Conservation (phyloP, 306 rosid genomes). For the Luffa acutangula region DNA sequence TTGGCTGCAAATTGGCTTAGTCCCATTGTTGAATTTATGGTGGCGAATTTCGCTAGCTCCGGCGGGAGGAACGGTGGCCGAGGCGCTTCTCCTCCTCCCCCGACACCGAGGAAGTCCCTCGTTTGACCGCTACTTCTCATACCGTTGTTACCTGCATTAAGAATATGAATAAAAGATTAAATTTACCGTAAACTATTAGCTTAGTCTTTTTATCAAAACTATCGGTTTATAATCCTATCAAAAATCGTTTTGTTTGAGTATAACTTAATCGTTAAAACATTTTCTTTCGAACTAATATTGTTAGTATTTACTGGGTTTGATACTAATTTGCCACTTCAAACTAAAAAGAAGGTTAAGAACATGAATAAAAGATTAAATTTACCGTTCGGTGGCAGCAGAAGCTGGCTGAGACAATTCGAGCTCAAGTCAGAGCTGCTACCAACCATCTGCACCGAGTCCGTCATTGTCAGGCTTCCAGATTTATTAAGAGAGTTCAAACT, state of each 20-base stretch:
- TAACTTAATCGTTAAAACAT: not conserved
- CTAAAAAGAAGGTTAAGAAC: not conserved
- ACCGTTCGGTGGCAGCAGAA: constrained; percentile 26
- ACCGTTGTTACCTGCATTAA: constrained; percentile 8
- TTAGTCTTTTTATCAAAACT: no score
- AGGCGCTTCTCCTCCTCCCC: constrained; percentile 25
- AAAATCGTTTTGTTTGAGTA: not conserved
- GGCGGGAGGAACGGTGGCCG: constrained; percentile 36
- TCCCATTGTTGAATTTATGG: constrained; percentile 45
- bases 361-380: not conserved
- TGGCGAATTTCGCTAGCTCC: constrained; percentile 53
- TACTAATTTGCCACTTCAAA: not conserved
- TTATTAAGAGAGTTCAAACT: constrained; percentile 18
- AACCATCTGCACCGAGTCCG: not conserved
- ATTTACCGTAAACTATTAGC: not conserved
- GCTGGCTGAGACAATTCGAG: constrained; percentile 28
- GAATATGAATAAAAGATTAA: not conserved
- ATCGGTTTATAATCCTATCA: no score
- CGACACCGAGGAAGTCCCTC: constrained; percentile 79
- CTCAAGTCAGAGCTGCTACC: not conserved
- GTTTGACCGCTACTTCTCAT: constrained; percentile 28
- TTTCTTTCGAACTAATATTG: not conserved
- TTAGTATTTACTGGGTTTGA: not conserved
- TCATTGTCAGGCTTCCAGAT: constrained; percentile 5
- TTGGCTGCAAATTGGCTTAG: constrained; percentile 54